Evolutionary conservation across 2,329 filamentous ascomycete genomes (phyloP).

Genomic region (Stagonosporopsis rhizophila): DNA sequence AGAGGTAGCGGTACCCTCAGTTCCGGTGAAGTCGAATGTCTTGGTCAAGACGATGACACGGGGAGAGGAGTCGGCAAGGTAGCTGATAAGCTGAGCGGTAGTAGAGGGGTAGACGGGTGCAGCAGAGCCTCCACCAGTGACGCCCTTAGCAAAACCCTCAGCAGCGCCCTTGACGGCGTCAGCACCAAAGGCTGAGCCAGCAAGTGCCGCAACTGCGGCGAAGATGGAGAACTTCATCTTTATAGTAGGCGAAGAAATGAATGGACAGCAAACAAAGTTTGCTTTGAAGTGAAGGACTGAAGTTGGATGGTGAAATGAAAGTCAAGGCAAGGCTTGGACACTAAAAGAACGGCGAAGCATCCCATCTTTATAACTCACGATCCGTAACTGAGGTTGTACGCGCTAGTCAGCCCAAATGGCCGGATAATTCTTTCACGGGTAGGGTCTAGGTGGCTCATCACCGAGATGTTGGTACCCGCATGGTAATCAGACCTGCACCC

Average conservation of each 20-base stretch:
- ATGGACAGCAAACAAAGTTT: constrained; percentile 34
- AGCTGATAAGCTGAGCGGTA: constrained; percentile 62
- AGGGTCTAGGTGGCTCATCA: neutral
- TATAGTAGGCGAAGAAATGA: constrained; percentile 23
- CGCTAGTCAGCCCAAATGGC: constrained; percentile 17
- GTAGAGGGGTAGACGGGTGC: constrained; percentile 32
- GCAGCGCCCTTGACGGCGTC: constrained; percentile 35
- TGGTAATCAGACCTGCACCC: constrained; percentile 16
- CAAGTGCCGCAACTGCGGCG: constrained; percentile 27
- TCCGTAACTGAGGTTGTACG: constrained; percentile 16
- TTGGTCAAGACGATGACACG: constrained; percentile 67
- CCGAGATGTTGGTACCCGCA: constrained; percentile 10
- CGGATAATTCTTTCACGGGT: constrained; percentile 24
- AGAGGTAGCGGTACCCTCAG: constrained; percentile 61
- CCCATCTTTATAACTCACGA: constrained; percentile 22
- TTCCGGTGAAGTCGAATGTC: constrained; percentile 62
- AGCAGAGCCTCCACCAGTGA: constrained; percentile 34
- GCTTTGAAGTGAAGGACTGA: constrained; percentile 51
- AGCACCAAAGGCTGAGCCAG: constrained; percentile 46
- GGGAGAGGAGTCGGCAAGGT: constrained; percentile 62
- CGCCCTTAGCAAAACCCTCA: constrained; percentile 46
- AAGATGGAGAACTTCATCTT: constrained; percentile 33
- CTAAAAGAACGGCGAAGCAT: constrained; percentile 3
- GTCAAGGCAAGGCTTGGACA: constrained; percentile 45
- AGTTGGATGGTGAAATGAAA: constrained; percentile 49